Percentiles rank a stretch among this genome's conserved stretches.
Evolutionary conservation across 1,139 yeast genomes (phyloP).

Genomic region (Blastobotrys persicus): DNA sequence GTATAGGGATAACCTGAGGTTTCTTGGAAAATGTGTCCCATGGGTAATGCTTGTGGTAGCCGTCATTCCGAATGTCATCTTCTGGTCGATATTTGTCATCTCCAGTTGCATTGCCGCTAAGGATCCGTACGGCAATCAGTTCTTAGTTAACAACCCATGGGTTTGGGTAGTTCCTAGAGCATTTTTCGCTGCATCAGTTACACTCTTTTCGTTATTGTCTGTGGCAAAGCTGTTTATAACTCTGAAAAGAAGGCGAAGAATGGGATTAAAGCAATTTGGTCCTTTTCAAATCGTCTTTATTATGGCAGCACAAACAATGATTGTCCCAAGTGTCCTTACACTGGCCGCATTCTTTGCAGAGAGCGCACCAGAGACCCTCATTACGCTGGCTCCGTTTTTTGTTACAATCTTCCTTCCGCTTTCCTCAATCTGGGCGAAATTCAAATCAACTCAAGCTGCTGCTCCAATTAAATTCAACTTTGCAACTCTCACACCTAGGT

Average conservation of each 20-base stretch:
- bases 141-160: constrained; percentile 24
- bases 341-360: constrained; percentile 44
- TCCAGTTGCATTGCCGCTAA: constrained; percentile 37
- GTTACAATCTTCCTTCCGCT: constrained; percentile 72
- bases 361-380: constrained; percentile 33
- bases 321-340: constrained; percentile 71
- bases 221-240: constrained; percentile 63
- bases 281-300: constrained; percentile 75
- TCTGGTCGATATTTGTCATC: constrained; percentile 51
- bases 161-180: constrained; percentile 42
- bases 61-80: constrained; percentile 38
- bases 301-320: constrained; percentile 78
- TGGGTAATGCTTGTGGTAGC: constrained; percentile 18
- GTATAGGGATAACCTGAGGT: constrained; percentile 40
- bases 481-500: neutral
- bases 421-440: constrained; percentile 79
- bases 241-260: constrained; percentile 62
- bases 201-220: constrained; percentile 58
- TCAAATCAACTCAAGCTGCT: constrained; percentile 1
- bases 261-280: constrained; percentile 81
- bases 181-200: constrained; percentile 66
- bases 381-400: constrained; percentile 41
- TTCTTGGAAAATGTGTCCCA: constrained; percentile 17
- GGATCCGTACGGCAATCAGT: constrained; percentile 19
- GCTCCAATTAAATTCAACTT: constrained; percentile 1